Conservation (phyloP, 305 asterid species). For the Plantago lanceolata region DNA sequence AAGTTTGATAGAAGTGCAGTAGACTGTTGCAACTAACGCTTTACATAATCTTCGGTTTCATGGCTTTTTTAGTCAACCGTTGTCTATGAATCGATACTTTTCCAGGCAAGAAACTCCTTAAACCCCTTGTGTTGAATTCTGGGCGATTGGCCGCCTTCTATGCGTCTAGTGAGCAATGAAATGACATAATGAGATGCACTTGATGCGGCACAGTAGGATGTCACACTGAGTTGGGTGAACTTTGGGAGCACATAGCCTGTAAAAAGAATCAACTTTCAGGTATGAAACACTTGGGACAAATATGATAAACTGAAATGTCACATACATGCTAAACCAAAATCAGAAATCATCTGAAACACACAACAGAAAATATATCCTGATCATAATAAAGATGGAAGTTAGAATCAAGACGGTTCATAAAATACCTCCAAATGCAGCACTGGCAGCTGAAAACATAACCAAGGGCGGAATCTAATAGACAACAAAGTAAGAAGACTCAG, state of each 20-base stretch:
- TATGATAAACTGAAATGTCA: no score
- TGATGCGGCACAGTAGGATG: slow-evolving; percentile 75
- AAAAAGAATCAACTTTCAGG: neutral
- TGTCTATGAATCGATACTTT: no score
- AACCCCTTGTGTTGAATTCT: no score
- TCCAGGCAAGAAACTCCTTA: no score
- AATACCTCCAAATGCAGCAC: slow-evolving; percentile 72
- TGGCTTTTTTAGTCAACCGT: no score
- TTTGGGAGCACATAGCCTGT: slow-evolving; percentile 63
- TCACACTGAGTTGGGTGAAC: slow-evolving; percentile 63
- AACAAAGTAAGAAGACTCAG: neutral
- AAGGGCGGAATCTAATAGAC: slow-evolving; percentile 56
- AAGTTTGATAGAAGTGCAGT: no score
- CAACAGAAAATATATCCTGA: slow-evolving; percentile 11
- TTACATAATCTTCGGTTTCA: no score
- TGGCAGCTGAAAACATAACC: slow-evolving; percentile 56
- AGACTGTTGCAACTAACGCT: no score
- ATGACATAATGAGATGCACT: slow-evolving; percentile 71
- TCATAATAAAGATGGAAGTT: slow-evolving; percentile 17
- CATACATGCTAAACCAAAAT: neutral
- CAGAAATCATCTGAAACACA: slow-evolving; percentile 13
- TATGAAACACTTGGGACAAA: no score
- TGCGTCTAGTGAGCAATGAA: slow-evolving; percentile 74
- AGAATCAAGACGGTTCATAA: slow-evolving; percentile 9
- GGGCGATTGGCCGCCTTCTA: no score